Evolutionary conservation across 2,329 filamentous ascomycete species (phyloP), one percentile per base, ranked within the genome.

Genomic region (Ceratocystiopsis sp.): DNA sequence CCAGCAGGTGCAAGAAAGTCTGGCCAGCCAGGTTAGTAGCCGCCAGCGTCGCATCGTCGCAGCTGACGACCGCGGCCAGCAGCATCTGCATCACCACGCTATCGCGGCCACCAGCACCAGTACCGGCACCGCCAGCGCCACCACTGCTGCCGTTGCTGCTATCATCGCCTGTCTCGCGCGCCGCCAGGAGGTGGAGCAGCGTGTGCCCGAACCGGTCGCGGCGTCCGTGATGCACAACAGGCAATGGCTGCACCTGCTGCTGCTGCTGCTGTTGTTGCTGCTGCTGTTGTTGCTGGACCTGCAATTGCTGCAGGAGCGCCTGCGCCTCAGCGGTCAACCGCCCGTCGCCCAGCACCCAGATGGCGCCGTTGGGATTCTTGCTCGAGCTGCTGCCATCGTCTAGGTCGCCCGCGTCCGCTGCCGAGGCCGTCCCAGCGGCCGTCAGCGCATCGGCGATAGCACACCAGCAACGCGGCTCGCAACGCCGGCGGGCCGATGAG

Each of bases 151-250:
- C 25, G 25, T 29, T 29, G 34, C 34, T 35, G 34, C 34, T n/a
- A 2, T 36, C 17, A 15, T 52, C 49, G 19, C 50, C 52, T 2
- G 53, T 55, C 17, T 57, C 53, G 1, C 61, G 53, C 0, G 63
- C 60, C 1, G 66, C 65, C 33, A 70, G 55, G 10, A 71, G 55
- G 48, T 69, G 68, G 38, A 69, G 53, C 4, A 62, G 50, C 0
- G 65, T 68, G 50, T 73, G 71, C 1, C 63, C 64, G 46, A 70
- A 70, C 3, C 52, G 52, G 46, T 71, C 68, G 4, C 54, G 47
- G 1, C 50, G 38, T 13, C 55, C 54, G 16, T 62, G 48, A 4
- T 14, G 33, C 3, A 15, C 33, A 13, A 34, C 13, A 5, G 33
- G 33, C 10, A 34, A 13, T 3, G 33, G 4, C 13, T 34, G 33